These are phyloP conservation scores for Ascochyta viciae-villosae DNA, from an alignment of 2,329 filamentous ascomycete species.

Conservation along the genomic window DNA sequence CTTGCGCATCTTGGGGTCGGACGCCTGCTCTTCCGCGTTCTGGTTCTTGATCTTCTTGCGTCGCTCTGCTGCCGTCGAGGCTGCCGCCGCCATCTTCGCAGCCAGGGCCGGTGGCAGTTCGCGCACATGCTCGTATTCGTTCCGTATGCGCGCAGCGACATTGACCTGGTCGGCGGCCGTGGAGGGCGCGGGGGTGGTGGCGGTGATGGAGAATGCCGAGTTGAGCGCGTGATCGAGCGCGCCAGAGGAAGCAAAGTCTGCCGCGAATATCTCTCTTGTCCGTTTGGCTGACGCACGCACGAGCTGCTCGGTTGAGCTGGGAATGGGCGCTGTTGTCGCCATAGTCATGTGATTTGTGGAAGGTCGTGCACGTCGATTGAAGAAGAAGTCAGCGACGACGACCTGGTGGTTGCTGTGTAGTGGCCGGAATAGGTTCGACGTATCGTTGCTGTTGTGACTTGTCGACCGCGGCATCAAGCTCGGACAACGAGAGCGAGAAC, in stretches of 20 bases:
- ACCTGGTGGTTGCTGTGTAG: neutral
- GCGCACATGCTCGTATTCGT: conserved; percentile 80
- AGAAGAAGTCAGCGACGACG: neutral
- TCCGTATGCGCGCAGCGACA: conserved; percentile 66
- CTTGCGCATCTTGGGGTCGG: conserved; percentile 66
- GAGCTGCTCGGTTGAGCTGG: conserved; percentile 35
- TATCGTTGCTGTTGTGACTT: neutral
- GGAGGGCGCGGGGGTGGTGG: conserved; percentile 54
- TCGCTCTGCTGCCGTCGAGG: conserved; percentile 63
- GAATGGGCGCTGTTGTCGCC: conserved; percentile 29
- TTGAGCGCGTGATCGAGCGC: conserved; percentile 52
- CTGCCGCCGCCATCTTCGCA: conserved; percentile 75
- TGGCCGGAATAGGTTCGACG: neutral
- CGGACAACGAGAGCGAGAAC: neutral
- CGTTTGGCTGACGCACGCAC: conserved; percentile 59
- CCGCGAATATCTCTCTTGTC: conserved; percentile 61
- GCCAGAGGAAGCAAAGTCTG: conserved; percentile 57
- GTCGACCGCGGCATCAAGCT: conserved; percentile 8
- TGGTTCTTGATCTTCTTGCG: conserved; percentile 66
- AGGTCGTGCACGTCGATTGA: neutral
- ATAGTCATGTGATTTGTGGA: conserved; percentile 5
- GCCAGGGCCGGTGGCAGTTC: conserved; percentile 80
- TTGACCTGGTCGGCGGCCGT: conserved; percentile 55
- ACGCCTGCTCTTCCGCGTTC: conserved; percentile 57
- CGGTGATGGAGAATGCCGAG: conserved; percentile 50